Evolutionary conservation across 2,329 filamentous ascomycete species (phyloP), one percentile per base, ranked within the genome.

Genomic region (Didymosphaeria variabile): DNA sequence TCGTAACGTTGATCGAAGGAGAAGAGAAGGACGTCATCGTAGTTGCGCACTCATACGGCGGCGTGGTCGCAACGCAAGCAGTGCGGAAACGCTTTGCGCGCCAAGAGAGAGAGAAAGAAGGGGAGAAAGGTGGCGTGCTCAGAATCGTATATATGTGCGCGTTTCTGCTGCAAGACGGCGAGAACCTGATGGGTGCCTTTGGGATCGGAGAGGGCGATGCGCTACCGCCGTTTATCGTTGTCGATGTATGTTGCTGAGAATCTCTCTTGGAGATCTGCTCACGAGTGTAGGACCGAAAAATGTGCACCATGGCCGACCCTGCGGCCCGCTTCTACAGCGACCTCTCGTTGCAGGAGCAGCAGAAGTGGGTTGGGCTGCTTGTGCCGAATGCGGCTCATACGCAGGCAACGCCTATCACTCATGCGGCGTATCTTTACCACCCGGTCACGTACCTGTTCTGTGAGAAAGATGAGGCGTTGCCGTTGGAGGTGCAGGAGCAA

Each of bases 1-100:
- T 59, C 9, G 46, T n/a, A 5, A 10, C 17, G 26, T 31, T 52
- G 32, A 46, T 59, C 15, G 50, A 45, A 21, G 21, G 3, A 2
- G n/a, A 51, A 36, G 55, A 26, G 12, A 58, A 55, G 34, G 59
- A 61, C 38, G 59, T 61, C 19, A 59, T 61, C 34, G 56, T 61
- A 12, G 42, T 61, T 7, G 50, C 56, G 21, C 55, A 61, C 31
- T 59, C 59, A 3, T 61, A 61, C 40, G 59, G 59, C 26, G 59
- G 59, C 10, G 34, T 58, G 7, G 59, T 58, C 4, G 19, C 55
- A 17, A 61, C 55, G 15, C 47, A 61, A 44, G 59, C 55, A 6
- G 23, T 49, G 9, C 26, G 50, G 2, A 12, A 40, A 34, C 2
- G 10, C 19, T 58, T 58, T 42, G 44, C 51, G 10, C 34, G 26